A percentile compares a stretch with the other conserved stretches of the same genome.
Evolutionary conservation across 2,329 filamentous ascomycete genomes (phyloP).

Genomic region (Xylaria sp.): DNA sequence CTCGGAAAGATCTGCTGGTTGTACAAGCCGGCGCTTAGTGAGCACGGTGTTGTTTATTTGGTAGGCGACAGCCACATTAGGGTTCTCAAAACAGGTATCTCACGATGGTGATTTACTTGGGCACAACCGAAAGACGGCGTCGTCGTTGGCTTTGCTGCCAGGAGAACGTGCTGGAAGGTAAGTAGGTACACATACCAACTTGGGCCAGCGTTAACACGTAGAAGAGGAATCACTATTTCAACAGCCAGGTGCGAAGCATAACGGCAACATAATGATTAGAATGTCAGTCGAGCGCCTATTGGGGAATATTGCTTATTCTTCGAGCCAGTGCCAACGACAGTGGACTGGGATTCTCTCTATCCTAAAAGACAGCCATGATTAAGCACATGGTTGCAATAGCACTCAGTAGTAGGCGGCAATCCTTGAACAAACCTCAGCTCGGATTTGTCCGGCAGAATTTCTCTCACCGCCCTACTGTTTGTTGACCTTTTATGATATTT

Average conservation of each 20-base stretch:
- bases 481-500: slow-evolving; percentile 32
- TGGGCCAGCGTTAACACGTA: slow-evolving; percentile 4
- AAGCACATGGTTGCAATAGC: neutral
- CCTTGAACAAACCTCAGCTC: slow-evolving; percentile 21
- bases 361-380: neutral
- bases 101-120: slow-evolving; percentile 15
- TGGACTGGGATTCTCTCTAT: neutral
- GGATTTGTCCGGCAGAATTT: slow-evolving; percentile 36
- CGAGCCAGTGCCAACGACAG: neutral
- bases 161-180: neutral
- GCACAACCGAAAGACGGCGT: neutral
- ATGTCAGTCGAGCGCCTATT: neutral
- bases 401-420: slow-evolving; percentile 11
- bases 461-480: slow-evolving; percentile 35
- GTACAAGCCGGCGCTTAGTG: slow-evolving; percentile 5
- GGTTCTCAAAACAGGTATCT: slow-evolving; percentile 1
- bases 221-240: slow-evolving; percentile 12
- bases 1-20: slow-evolving; percentile 5
- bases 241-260: neutral
- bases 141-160: slow-evolving; percentile 5
- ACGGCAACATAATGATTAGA: neutral
- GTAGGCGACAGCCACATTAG: slow-evolving; percentile 6
- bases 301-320: slow-evolving; percentile 1
- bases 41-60: slow-evolving; percentile 21
- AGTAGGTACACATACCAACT: slow-evolving; percentile 14